Base-by-base conservation (phyloP, 108 stramenopile species). In the Chaetoceros muelleri region DNA sequence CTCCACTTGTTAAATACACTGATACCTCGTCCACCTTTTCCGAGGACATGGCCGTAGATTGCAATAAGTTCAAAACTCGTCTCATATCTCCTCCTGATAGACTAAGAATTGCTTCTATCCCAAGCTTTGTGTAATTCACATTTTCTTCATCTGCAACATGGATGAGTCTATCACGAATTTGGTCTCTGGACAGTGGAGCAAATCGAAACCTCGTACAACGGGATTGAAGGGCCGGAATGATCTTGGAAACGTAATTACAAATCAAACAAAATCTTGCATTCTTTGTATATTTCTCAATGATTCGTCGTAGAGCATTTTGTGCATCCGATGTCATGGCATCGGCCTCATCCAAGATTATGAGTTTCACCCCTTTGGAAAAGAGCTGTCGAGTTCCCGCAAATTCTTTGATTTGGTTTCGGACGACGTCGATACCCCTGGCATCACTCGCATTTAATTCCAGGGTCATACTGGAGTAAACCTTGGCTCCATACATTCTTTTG, bases 141-240 rank as follows among this genome's bases (percentile, higher is more conserved):
- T 75, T 61, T 59, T 91, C 93, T 34, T 47, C 61, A 21, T 72
- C 70, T 2, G 86, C 83, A 24, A 96, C 79, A 46, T 82, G 71
- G 58, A 76, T 52, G 27, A 96, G 61, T 19, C 95, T 76, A 30
- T 75, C 70, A 2, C 70, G 70, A 53, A 96, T 89, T 59, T 95
- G 90, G 5, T 81, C 57, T 5, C 70, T 69, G 25, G 53, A 23
- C 55, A 97, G 68, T 2, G 96, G 96, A 20, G 94, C 85, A 75
- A 97, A 97, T 28, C 96, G 93, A 72, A 97, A 97, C 25, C 94
- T 66, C 2, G 96, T 97, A 66, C 96, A 97, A 27, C 96, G 76
- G 19, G 67, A 71, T 66, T 97, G 96, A 56, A 97, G 63, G 18
- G 96, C 96, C 2, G 96, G 96, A 60, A 95, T 97, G 67, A 97